These are phyloP conservation scores for Fraxinus dipetala DNA, from an alignment of 305 asterid species.

Conservation along the genomic window DNA sequence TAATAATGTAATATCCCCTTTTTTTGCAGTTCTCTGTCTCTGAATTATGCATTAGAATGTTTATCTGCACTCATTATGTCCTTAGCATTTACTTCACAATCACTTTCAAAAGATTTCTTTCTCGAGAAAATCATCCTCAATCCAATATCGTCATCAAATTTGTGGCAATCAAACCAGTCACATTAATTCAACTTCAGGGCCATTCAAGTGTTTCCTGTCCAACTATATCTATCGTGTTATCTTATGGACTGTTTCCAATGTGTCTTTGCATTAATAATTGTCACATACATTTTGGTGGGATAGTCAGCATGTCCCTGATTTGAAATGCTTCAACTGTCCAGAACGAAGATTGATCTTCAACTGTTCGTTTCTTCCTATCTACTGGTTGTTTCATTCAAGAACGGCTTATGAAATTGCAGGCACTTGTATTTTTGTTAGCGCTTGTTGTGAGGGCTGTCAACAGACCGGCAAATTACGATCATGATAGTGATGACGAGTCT, in stretches of 20 bases:
- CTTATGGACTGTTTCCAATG: not conserved
- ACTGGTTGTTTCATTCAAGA: constrained; percentile 11
- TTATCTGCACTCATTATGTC: not conserved
- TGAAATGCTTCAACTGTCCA: not conserved
- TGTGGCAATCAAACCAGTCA: not conserved
- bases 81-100: not conserved
- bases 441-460: constrained; percentile 88
- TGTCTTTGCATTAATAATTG: not conserved
- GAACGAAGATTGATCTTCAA: not conserved
- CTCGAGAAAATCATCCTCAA: not conserved
- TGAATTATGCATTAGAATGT: not conserved
- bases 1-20: not conserved
- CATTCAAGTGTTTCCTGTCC: not conserved
- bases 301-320: not conserved
- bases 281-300: not conserved
- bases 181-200: not conserved
- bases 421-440: constrained; percentile 76
- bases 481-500: constrained; percentile 96
- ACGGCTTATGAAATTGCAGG: constrained; percentile 52
- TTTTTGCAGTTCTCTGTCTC: not conserved
- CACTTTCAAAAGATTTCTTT: not conserved
- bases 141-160: not conserved
- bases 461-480: constrained; percentile 55
- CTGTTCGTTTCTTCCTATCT: not conserved
- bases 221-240: not conserved